These are phyloP conservation scores for Brassica cretica DNA, from an alignment of 345 rosid species.

Conservation along the genomic window DNA sequence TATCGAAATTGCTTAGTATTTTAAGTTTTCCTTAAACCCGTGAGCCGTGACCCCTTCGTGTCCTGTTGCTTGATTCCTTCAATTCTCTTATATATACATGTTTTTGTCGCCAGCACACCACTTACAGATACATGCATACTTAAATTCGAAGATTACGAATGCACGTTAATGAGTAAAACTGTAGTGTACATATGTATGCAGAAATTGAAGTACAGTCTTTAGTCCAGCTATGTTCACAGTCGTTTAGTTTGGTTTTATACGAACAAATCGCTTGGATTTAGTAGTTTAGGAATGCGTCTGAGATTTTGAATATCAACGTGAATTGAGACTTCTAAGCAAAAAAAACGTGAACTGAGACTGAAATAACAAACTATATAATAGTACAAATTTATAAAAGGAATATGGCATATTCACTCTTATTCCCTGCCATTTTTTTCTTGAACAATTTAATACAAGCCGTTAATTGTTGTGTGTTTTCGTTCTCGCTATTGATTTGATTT, in stretches of 20 bases:
- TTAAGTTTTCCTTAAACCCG: slow-evolving; percentile 12
- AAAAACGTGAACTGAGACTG: background rate
- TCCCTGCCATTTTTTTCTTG: background rate
- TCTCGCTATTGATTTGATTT: background rate
- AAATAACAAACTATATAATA: background rate
- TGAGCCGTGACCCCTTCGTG: slow-evolving; percentile 40
- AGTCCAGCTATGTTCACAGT: background rate
- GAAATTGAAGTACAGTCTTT: background rate
- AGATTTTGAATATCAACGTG: background rate
- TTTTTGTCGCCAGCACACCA: background rate
- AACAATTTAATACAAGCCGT: background rate
- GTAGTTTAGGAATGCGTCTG: background rate
- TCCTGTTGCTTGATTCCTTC: slow-evolving; percentile 28
- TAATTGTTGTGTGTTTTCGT: background rate
- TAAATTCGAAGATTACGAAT: slow-evolving; percentile 8
- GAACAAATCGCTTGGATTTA: background rate
- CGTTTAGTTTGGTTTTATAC: background rate
- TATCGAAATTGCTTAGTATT: background rate
- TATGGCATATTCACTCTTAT: background rate
- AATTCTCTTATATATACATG: background rate
- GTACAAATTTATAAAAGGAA: background rate
- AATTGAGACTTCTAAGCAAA: background rate
- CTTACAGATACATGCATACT: slow-evolving; percentile 12
- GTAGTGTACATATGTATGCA: background rate
- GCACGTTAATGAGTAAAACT: slow-evolving; percentile 6